Conservation (phyloP, 768 basidiomycete genomes). For the Phlebiopsis gigantea region DNA sequence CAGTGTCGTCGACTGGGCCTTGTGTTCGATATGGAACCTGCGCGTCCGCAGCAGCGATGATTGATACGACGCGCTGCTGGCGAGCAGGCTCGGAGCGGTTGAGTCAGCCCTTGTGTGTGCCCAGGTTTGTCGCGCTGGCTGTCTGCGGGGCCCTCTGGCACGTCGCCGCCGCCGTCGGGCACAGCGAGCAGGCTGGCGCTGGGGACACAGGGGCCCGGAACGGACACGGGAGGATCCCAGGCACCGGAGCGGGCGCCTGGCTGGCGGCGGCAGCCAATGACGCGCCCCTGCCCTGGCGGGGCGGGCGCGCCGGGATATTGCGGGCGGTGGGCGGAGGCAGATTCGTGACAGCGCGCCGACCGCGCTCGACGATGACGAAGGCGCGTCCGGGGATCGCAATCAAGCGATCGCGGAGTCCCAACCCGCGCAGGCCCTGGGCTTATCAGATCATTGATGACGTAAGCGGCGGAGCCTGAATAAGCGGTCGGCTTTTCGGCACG, state of each 20-base stretch:
- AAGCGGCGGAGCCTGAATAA: not conserved
- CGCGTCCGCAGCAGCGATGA: slow-evolving; percentile 11
- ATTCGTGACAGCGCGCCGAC: not conserved
- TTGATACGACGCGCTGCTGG: slow-evolving; percentile 10
- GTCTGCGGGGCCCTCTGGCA: not conserved
- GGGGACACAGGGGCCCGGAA: not conserved
- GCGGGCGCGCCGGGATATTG: not conserved
- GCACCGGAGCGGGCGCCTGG: not conserved
- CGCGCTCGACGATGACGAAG: not conserved
- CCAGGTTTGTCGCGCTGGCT: not conserved
- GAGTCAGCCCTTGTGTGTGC: not conserved
- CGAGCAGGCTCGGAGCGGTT: not conserved
- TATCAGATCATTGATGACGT: not conserved
- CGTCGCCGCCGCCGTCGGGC: not conserved
- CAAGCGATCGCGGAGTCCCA: slow-evolving; percentile 1
- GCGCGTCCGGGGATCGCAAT: slow-evolving; percentile 4
- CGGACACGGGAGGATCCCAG: not conserved
- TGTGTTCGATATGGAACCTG: slow-evolving; percentile 13
- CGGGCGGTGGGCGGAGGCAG: not conserved
- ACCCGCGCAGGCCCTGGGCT: not conserved
- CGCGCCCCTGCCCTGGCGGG: not conserved
- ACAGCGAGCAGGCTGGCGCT: not conserved
- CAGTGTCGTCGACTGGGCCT: not conserved
- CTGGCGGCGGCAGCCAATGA: slow-evolving; percentile 10
- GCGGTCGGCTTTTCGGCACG: not conserved